Evolutionary conservation across 228 moss, liverwort and hornwort genomes (phyloP), one percentile per base, ranked within the genome.

Genomic region (Sphagnum fallax): DNA sequence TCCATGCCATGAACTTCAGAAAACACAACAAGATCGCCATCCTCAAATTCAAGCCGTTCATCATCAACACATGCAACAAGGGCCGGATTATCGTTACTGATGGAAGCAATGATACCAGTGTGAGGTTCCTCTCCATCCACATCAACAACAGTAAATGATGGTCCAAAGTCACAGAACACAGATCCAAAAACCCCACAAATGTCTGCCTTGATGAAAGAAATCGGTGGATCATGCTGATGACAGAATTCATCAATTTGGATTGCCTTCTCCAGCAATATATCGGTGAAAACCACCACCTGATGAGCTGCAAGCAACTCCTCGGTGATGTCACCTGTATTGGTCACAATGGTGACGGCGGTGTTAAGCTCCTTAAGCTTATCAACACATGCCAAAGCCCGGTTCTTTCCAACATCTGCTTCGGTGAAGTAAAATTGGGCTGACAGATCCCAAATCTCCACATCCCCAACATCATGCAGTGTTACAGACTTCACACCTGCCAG

Each of bases 91-190:
- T 93, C 97, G 51, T 93, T 97, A 6, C 93, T 93, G 61, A 97
- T 82, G 32, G 93, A 93, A 3, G 93, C 91, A 75, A 93, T 87
- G 4, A 97, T 93, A 16, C 97, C 93, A 9, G 91, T 75, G 80
- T 91, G 91, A 0, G 97, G 97, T 75, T 93, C 93, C 73, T 97
- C 97, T 48, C 93, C 97, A 63, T 97, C 93, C n/a, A 85, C 88
- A 69, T 97, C 97, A 0, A 85, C 78, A 16, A 97, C 97, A 0
- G 93, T 93, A 49, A 97, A 97, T 0, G 83, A 72, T 4, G 93
- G 97, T 0, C 97, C 97, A 51, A 97, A 97, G 74, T 97, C 97
- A 9, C 97, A 97, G 65, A 97, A 97, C 4, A 93, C 81, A 53
- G 83, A 93, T 9, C 93, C 97, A 72, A 97, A 97, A 62, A 97